Evolutionary conservation across 257 asterid species (phyloP).

Genomic region (Prunella vulgaris): DNA sequence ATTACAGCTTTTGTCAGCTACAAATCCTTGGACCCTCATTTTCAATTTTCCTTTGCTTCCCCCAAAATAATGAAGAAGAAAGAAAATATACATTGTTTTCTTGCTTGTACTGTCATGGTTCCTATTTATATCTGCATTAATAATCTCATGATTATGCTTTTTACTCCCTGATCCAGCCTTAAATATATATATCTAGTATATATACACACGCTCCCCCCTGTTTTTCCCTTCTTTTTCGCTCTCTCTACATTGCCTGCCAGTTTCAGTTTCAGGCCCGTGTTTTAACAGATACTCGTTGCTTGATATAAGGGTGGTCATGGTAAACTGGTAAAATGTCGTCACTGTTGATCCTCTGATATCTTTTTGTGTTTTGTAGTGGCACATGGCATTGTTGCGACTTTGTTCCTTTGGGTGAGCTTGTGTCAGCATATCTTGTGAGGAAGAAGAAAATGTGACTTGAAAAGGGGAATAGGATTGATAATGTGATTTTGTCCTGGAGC

Average conservation of each 20-base stretch:
- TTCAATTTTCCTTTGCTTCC: constrained; percentile 22
- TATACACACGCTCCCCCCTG: constrained; percentile 2
- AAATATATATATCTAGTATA: not conserved
- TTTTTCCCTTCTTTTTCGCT: constrained; percentile 35
- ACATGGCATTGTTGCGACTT: constrained; percentile 27
- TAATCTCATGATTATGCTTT: constrained; percentile 36
- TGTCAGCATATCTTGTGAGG: constrained; percentile 18
- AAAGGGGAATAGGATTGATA: not conserved
- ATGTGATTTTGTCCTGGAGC: constrained; percentile 11
- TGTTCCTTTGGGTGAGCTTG: constrained; percentile 2
- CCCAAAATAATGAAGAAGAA: not conserved
- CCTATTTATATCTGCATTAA: constrained; percentile 18
- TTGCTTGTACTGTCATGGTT: constrained; percentile 27
- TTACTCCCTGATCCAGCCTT: constrained; percentile 19
- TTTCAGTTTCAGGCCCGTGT: constrained; percentile 44
- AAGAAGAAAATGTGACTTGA: constrained; percentile 23
- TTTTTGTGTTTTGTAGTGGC: constrained; percentile 23
- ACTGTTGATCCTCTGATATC: constrained; percentile 23
- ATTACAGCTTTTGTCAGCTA: constrained; percentile 35
- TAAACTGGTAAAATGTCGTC: no score
- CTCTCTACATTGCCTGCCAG: no score
- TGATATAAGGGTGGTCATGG: constrained; percentile 22
- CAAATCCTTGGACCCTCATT: constrained; percentile 17
- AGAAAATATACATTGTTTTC: constrained; percentile 20
- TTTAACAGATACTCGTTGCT: constrained; percentile 30